Conservation (phyloP, 176 grass and related monocot species). For the Avena atlantica region DNA sequence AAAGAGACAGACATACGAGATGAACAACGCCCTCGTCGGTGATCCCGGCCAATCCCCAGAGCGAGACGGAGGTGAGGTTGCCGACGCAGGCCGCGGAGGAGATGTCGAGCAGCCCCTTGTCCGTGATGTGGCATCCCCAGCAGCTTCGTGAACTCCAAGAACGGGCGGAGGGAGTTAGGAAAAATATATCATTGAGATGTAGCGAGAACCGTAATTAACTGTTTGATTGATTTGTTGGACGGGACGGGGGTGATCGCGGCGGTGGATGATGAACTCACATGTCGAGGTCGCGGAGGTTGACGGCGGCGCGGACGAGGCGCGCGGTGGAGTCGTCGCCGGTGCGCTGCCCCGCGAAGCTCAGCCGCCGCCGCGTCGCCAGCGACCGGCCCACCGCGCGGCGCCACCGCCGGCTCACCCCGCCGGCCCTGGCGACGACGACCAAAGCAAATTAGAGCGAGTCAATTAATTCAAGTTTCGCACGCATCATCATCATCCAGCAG, state of each 20-base stretch:
- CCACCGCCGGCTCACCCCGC: conserved; percentile 82
- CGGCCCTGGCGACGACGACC: conserved; percentile 51
- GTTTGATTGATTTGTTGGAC: neutral
- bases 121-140: conserved; percentile 84
- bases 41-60: conserved; percentile 93
- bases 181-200: neutral
- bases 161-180: conserved; percentile 40
- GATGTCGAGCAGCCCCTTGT: conserved; percentile 76
- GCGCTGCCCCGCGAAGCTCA: conserved; percentile 81
- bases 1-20: conserved; percentile 52
- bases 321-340: conserved; percentile 78
- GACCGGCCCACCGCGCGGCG: conserved; percentile 69
- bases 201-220: neutral
- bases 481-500: neutral
- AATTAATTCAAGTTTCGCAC: neutral
- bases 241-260: neutral
- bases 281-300: conserved; percentile 88
- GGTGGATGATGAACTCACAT: conserved; percentile 52
- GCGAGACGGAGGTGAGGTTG: conserved; percentile 78
- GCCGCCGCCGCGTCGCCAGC: conserved; percentile 67
- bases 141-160: conserved; percentile 87
- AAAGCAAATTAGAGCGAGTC: neutral
- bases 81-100: conserved; percentile 64
- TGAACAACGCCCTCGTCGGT: conserved; percentile 83
- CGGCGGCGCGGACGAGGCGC: conserved; percentile 69